Conservation (phyloP, 305 asterid genomes). For the Fraxinus velutina region DNA sequence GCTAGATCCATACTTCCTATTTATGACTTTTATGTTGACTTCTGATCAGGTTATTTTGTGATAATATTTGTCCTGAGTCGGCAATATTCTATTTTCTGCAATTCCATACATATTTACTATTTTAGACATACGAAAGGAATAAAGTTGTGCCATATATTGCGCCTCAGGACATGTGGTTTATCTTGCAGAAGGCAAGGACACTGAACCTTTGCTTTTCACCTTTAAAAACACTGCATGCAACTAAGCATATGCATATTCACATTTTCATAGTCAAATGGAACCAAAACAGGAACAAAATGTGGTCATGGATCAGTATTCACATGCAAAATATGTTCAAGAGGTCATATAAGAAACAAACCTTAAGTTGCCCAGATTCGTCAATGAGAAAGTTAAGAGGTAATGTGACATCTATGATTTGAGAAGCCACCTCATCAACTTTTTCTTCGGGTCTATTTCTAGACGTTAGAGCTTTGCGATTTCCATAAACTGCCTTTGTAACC, state of each 20-base stretch:
- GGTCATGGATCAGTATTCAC: not conserved
- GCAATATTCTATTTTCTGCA: not conserved
- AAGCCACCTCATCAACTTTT: constrained; percentile 48
- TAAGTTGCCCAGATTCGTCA: constrained; percentile 76
- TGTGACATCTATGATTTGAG: constrained; percentile 74
- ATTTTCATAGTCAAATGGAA: not conserved
- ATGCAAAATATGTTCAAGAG: constrained; percentile 6
- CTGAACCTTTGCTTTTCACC: not conserved
- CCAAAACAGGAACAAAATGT: not conserved
- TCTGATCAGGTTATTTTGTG: not conserved
- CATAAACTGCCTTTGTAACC: constrained; percentile 66
- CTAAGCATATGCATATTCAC: not conserved
- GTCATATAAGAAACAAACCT: constrained; percentile 48
- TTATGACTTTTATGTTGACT: not conserved
- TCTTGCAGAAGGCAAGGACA: not conserved
- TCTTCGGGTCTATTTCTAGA: constrained; percentile 43
- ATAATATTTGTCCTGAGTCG: not conserved
- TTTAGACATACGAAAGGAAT: not conserved
- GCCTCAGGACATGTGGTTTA: not conserved
- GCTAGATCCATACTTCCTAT: not conserved
- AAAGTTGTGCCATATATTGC: not conserved
- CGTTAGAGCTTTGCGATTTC: constrained; percentile 50
- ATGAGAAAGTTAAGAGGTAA: constrained; percentile 84
- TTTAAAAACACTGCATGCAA: not conserved
- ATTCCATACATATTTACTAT: not conserved